Evolutionary conservation across 148 eudicot species (phyloP).

Genomic region (Persicaria tinctoria): DNA sequence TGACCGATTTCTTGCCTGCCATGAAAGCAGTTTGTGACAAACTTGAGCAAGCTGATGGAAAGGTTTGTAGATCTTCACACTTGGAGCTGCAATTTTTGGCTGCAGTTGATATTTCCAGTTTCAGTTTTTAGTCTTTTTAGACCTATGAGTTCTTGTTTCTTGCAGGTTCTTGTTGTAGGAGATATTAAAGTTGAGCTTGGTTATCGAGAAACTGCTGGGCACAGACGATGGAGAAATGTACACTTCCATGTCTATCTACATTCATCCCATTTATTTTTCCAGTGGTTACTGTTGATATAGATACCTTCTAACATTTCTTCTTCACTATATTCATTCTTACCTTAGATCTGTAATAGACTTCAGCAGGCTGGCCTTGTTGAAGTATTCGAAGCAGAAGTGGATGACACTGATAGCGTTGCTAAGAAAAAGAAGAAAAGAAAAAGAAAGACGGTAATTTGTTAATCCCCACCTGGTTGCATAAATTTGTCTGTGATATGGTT

Average conservation of each 20-base stretch:
- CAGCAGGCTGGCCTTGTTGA: slow-evolving; percentile 74
- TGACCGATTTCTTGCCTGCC: slow-evolving; percentile 76
- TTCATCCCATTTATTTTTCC: neutral
- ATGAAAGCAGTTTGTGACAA: slow-evolving; percentile 76
- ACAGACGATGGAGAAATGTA: slow-evolving; percentile 95
- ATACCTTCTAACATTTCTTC: neutral
- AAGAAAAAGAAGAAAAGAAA: slow-evolving; percentile 21
- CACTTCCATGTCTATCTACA: slow-evolving; percentile 4
- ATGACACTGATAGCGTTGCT: slow-evolving; percentile 31
- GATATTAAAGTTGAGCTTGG: slow-evolving; percentile 87
- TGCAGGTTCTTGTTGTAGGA: slow-evolving; percentile 78
- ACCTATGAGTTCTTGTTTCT: neutral
- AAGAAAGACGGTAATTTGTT: slow-evolving; percentile 26
- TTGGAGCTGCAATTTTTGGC: neutral
- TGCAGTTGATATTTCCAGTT: neutral
- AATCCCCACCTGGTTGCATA: neutral
- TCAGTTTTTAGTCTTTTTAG: neutral
- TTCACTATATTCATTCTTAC: slow-evolving; percentile 14
- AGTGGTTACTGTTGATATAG: neutral
- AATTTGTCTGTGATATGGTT: neutral
- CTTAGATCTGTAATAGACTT: slow-evolving; percentile 62
- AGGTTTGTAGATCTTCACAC: slow-evolving; percentile 34
- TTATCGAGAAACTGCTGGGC: slow-evolving; percentile 58
- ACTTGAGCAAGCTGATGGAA: slow-evolving; percentile 80
- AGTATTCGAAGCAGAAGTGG: slow-evolving; percentile 55